These are phyloP conservation scores for Saccharomycopsis hybrid DNA, from an alignment of 1,139 yeast genomes.

Conservation along the genomic window DNA sequence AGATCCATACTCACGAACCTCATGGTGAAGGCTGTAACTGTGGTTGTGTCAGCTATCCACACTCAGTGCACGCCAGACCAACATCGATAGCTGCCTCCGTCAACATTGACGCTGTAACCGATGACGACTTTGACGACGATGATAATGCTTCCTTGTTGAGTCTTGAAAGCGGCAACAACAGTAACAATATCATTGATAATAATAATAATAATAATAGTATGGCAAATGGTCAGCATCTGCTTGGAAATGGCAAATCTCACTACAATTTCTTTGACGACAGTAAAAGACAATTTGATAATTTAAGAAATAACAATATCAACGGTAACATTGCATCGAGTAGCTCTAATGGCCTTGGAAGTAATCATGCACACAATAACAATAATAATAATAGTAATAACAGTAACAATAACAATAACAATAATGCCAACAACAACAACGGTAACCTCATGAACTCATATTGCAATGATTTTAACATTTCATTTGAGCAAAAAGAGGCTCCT, in stretches of 20 bases:
- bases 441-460: constrained; percentile 22
- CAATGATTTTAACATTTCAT: constrained; percentile 28
- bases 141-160: constrained; percentile 16
- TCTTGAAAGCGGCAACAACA: constrained; percentile 3
- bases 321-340: too few species aligned
- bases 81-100: constrained; percentile 54
- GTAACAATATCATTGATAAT: constrained; percentile 1
- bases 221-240: too few species aligned
- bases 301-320: background rate
- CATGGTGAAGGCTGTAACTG: constrained; percentile 52
- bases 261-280: constrained; percentile 17
- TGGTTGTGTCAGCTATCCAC: constrained; percentile 43
- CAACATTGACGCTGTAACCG: constrained; percentile 31
- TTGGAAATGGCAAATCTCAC: background rate
- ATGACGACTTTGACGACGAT: constrained; percentile 39
- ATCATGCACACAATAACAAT: too few species aligned
- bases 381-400: background rate
- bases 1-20: constrained; percentile 30
- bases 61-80: constrained; percentile 54
- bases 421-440: constrained; percentile 20
- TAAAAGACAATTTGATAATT: constrained; percentile 10
- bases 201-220: background rate
- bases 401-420: constrained; percentile 19
- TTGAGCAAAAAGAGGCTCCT: constrained; percentile 65
- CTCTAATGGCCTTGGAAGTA: too few species aligned